Percentiles rank a stretch among this genome's conserved stretches.
phyloP scores from a whole-genome alignment of 192 early-diverging fungal species.

The Podochytrium sp. region DNA sequence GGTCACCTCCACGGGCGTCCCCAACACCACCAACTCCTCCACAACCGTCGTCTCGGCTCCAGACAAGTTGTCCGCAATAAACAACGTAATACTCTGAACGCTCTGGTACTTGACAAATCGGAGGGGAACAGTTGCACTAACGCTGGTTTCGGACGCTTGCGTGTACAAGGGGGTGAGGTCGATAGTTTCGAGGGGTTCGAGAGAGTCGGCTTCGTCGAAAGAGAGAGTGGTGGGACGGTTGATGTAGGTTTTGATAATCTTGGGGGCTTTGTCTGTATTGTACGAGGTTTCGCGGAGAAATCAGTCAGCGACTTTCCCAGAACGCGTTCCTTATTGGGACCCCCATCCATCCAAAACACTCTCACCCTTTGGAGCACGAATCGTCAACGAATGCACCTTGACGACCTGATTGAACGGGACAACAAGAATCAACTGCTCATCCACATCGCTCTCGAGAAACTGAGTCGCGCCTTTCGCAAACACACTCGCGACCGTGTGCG shows the following conservation, averaged over 20 bases:
- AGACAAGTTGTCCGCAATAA: constrained; percentile 71
- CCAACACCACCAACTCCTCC: constrained; percentile 80
- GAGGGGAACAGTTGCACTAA: constrained; percentile 65
- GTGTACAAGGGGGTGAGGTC: constrained; percentile 61
- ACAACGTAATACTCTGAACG: constrained; percentile 75
- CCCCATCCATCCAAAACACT: constrained; percentile 63
- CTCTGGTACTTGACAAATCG: constrained; percentile 95
- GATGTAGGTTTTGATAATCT: constrained; percentile 84
- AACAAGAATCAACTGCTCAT: constrained; percentile 90
- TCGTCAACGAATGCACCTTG: constrained; percentile 71
- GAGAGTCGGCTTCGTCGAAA: constrained; percentile 85
- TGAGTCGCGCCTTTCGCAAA: constrained; percentile 69
- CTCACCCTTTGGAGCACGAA: constrained; percentile 61
- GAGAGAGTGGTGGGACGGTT: constrained; percentile 75
- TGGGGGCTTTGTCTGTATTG: constrained; percentile 73
- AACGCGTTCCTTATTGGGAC: constrained; percentile 51
- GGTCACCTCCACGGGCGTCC: constrained; percentile 65
- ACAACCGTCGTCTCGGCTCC: constrained; percentile 82
- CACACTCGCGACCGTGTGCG: constrained; percentile 74
- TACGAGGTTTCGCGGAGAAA: neutral
- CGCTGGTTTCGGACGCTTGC: neutral
- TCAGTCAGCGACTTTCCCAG: constrained; percentile 32
- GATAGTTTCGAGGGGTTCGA: constrained; percentile 77
- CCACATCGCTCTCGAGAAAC: constrained; percentile 88
- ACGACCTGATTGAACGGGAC: constrained; percentile 88